Percentiles rank a stretch among this genome's conserved stretches.
These are phyloP conservation scores for Fistulifera solaris DNA, from an alignment of 108 stramenopile genomes.

Conservation along the genomic window DNA sequence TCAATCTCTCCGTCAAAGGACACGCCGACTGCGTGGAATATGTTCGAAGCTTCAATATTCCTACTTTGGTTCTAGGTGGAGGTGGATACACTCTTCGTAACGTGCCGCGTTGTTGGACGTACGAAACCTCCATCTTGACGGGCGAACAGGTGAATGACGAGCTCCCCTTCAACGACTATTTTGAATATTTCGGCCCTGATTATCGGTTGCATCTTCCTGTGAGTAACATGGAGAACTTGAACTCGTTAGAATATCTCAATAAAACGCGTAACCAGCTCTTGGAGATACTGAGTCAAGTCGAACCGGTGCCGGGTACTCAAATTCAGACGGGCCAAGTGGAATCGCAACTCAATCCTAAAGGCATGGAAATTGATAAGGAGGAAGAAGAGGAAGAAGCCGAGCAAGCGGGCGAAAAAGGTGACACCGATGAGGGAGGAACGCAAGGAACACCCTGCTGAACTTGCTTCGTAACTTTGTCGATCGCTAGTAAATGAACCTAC, in stretches of 20 bases:
- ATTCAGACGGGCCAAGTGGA: constrained; percentile 81
- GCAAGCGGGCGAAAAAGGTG: constrained; percentile 30
- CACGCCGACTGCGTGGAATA: constrained; percentile 93
- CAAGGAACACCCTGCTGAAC: constrained; percentile 59
- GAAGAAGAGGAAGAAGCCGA: constrained; percentile 37
- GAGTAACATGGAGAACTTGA: constrained; percentile 96
- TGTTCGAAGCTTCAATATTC: constrained; percentile 89
- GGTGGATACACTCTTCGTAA: constrained; percentile 99
- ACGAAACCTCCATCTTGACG: constrained; percentile 91
- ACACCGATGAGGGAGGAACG: constrained; percentile 27
- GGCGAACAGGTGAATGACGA: constrained; percentile 82
- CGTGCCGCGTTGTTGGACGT: constrained; percentile 98
- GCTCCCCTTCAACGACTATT: constrained; percentile 97
- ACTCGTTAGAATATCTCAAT: constrained; percentile 82
- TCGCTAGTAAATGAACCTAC: no score
- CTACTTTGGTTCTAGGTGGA: constrained; percentile 94
- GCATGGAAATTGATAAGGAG: constrained; percentile 50
- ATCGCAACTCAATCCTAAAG: constrained; percentile 53
- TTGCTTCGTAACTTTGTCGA: constrained; percentile 23
- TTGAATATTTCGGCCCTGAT: constrained; percentile 98
- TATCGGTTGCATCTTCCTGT: constrained; percentile 93
- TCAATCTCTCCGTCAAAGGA: constrained; percentile 92
- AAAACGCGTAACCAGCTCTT: constrained; percentile 76
- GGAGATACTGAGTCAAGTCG: constrained; percentile 65
- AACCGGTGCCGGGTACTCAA: constrained; percentile 74